A percentile compares a stretch with the other conserved stretches of the same genome.
phyloP scores from a whole-genome alignment of 352 stramenopile genomes.

The Thalassiosira ordinaria region DNA sequence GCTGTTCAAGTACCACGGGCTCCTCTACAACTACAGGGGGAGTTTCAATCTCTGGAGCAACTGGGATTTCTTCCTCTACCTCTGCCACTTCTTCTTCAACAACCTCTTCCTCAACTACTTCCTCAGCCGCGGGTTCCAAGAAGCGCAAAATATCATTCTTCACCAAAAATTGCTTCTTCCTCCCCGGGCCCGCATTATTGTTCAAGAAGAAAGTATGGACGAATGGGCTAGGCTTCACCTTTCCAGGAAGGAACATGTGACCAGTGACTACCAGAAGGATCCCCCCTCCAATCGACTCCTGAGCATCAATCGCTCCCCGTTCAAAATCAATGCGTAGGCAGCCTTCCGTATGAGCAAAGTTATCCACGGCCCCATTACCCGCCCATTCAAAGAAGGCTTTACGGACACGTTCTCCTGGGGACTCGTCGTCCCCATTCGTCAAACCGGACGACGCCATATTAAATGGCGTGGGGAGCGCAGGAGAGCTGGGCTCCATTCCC shows the following conservation, averaged over 20 bases:
- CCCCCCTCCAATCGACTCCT: slow-evolving; percentile 66
- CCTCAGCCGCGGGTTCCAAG: slow-evolving; percentile 38
- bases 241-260: slow-evolving; percentile 51
- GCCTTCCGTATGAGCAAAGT: no score
- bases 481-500: slow-evolving; percentile 48
- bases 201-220: slow-evolving; percentile 82
- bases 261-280: slow-evolving; percentile 82
- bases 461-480: slow-evolving; percentile 22
- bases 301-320: slow-evolving; percentile 80
- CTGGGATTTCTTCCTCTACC: no score
- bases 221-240: slow-evolving; percentile 47
- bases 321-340: slow-evolving; percentile 67
- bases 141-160: slow-evolving; percentile 83
- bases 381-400: slow-evolving; percentile 53
- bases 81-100: slow-evolving; percentile 16
- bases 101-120: slow-evolving; percentile 6
- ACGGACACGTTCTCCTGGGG: slow-evolving; percentile 35
- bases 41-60: not conserved
- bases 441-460: not conserved
- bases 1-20: slow-evolving; percentile 6
- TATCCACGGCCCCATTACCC: not conserved
- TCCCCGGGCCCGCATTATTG: slow-evolving; percentile 38
- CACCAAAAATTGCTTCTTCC: slow-evolving; percentile 74
- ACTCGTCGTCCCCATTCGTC: slow-evolving; percentile 8
- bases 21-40: slow-evolving; percentile 7